Base-by-base conservation (phyloP, 345 rosid genomes). In the Trapa incisa region DNA sequence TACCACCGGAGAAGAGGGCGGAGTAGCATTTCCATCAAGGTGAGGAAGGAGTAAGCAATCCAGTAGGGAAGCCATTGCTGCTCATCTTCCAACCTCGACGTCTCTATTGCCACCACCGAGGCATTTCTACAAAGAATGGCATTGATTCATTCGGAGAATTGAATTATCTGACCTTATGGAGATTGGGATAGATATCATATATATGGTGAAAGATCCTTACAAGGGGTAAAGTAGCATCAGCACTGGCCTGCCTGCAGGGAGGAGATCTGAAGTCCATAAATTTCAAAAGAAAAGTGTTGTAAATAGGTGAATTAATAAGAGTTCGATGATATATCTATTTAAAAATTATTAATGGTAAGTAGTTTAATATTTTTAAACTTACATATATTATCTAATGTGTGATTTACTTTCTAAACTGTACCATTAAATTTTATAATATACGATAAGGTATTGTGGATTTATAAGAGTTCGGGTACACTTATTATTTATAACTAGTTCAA, bases 31-130 rank as follows among this genome's bases (percentile, higher is more conserved):
- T 81, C 85, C 11, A 77, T 15, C 2, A 81, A 79, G 68, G 82
- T 74, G 37, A 81, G 67, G 71, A 81, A 79, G 33, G 85, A 81
- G 58, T 81, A 81, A 0, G 76, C 15, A 56, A 81, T 76, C 85
- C 85, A 81, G 35, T 81, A 81, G 37, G 85, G 80, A 63, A 81
- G 82, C 85, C 85, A 79, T 72, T 81, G 82, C 66, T 81, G 65
- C 35, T 80, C 84, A 45, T 81, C 82, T 58, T 57, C 43, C 57
- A 64, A 69, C 12, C 69, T 32, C 2, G 84, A 75, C 56, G 77
- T 78, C 67, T 81, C 84, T 72, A 81, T 81, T 6, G 84, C 84
- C 66, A 78, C 47, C 42, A 81, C 82, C 7, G 84, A 78, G 4
- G 84, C 84, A 54, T 81, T 78, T 54, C 82, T 81, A 45, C 38